Evolutionary conservation across 2,329 filamentous ascomycete genomes (phyloP), one percentile per base, ranked within the genome.

Genomic region (Dactylonectria estremocensis): DNA sequence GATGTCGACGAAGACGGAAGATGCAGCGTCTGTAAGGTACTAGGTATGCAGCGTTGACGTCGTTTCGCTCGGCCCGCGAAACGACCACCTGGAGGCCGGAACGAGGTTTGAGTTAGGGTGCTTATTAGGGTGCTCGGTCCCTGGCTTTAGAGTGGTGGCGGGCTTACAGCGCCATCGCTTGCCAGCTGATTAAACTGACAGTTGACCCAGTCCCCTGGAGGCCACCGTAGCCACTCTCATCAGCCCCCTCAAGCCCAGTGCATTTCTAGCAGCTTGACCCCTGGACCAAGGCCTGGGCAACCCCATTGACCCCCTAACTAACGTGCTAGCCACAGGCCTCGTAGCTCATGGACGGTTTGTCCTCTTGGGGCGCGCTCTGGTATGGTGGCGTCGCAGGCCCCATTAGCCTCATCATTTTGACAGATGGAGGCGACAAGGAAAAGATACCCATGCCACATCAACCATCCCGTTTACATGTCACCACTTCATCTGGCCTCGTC

Each of bases 361-460:
- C 2, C 40, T 45, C 50, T 10, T 24, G 50, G 31, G 56, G 46
- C 16, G 8, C 14, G 16, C 40, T 43, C 40, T 43, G 14, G 14
- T 43, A 5, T n/a, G 48, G 57, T 52, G 52, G 50, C 50, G 50
- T 43, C 11, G 43, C 20, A 20, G 20, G 52, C 31, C 53, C 20
- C 50, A 62, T 53, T 40, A 56, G 52, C 60, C 50, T 62, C 52
- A 14, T 55, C 52, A 57, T 43, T 56, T 62, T 63, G 52, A 57
- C 31, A 50, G 52, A 24, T 18, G 2, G 50, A 14, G 50, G 33
- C 14, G 18, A 35, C 48, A 6, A 28, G 24, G 24, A 28, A 31
- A 16, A 53, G 9, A n/a, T 18, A 55, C 5, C n/a, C 33, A 54
- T 37, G 50, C 43, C 43, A n/a, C 52, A 33, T 56, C 43, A 56